A percentile compares a stretch with the other conserved stretches of the same genome.
Evolutionary conservation across 2,329 filamentous ascomycete species (phyloP).

Genomic region (Penicillium sumatraense): DNA sequence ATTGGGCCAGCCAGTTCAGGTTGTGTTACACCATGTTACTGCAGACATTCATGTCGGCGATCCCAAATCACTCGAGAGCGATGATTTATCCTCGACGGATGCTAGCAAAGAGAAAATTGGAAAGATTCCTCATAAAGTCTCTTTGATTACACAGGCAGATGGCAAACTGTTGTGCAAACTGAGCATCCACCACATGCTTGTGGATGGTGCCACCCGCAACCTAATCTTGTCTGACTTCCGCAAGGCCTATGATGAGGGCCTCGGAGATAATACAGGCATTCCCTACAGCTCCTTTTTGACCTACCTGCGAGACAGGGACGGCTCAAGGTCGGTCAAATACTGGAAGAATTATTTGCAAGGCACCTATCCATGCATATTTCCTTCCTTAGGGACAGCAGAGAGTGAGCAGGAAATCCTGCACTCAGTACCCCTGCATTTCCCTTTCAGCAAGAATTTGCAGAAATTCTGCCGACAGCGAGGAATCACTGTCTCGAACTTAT

Average conservation of each 20-base stretch:
- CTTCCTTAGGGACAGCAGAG: neutral
- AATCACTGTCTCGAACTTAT: slow-evolving; percentile 35
- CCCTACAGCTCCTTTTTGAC: neutral
- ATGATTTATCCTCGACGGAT: neutral
- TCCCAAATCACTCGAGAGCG: too few species aligned
- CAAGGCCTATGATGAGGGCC: neutral
- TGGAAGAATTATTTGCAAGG: neutral
- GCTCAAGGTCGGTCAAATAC: neutral
- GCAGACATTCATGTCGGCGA: too few species aligned
- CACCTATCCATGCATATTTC: neutral
- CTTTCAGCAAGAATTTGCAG: neutral
- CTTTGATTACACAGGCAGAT: neutral
- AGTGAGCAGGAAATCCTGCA: neutral
- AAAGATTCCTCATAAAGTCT: neutral
- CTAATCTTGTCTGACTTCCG: neutral
- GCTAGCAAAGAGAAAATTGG: too few species aligned
- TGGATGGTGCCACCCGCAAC: slow-evolving; percentile 16
- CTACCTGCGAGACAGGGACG: neutral
- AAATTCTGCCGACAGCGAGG: slow-evolving; percentile 12
- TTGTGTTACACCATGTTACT: neutral
- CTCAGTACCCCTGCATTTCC: slow-evolving; percentile 3
- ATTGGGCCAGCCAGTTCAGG: neutral
- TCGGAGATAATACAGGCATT: neutral
- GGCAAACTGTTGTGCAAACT: slow-evolving; percentile 14
- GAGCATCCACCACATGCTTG: slow-evolving; percentile 20